Conservation (phyloP, 2,329 filamentous ascomycete genomes). For the Septoria linicola region DNA sequence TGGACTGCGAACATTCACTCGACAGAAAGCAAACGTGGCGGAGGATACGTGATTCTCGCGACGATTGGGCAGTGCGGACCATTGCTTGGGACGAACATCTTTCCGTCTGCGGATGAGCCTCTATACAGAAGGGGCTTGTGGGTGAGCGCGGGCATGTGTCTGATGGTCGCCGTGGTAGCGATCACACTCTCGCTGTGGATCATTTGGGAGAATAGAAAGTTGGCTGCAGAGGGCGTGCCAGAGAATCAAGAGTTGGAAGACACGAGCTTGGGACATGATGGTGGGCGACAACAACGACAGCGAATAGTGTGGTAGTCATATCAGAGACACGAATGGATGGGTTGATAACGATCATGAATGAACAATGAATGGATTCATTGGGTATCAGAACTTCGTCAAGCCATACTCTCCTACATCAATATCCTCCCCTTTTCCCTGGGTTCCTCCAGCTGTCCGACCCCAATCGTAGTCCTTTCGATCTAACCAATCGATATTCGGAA, state of each 20-base stretch:
- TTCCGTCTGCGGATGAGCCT: conserved; percentile 52
- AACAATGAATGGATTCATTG: conserved; percentile 1
- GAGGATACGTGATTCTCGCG: conserved; percentile 41
- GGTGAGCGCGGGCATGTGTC: conserved; percentile 62
- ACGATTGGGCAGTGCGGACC: conserved; percentile 67
- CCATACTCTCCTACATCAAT: neutral
- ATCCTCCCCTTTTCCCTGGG: neutral
- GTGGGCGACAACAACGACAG: conserved; percentile 13
- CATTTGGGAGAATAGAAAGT: conserved; percentile 59
- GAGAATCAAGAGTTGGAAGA: conserved; percentile 30
- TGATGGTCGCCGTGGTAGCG: conserved; percentile 59
- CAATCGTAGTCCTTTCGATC: neutral
- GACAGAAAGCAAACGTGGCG: conserved; percentile 41
- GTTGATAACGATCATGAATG: neutral
- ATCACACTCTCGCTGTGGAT: conserved; percentile 55
- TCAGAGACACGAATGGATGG: neutral
- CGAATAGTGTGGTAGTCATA: conserved; percentile 1
- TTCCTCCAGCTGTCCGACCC: neutral
- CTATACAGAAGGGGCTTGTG: conserved; percentile 56
- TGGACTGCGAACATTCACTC: conserved; percentile 43
- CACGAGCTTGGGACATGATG: conserved; percentile 20
- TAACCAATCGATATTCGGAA: neutral
- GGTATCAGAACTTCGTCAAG: conserved; percentile 1
- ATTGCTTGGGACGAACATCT: conserved; percentile 57
- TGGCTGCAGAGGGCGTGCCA: conserved; percentile 50